A percentile compares a stretch with the other conserved stretches of the same genome.
Conservation (phyloP, 164 flowering plant species). For the Taxillus chinensis region DNA sequence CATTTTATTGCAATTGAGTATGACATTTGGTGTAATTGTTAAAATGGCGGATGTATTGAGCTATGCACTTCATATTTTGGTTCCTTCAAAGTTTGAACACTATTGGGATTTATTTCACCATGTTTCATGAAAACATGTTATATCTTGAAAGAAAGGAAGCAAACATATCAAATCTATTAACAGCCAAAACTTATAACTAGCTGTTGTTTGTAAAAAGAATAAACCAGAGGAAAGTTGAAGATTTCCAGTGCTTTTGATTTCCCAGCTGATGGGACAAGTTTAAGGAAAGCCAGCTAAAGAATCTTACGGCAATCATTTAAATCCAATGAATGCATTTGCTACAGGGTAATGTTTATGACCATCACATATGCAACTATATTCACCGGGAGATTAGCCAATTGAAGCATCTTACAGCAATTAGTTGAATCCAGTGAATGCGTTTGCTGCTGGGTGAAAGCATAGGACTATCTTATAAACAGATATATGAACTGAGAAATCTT, state of each 20-base stretch:
- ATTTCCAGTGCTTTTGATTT: background rate
- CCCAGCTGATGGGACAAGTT: background rate
- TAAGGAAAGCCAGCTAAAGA: background rate
- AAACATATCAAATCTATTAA: background rate
- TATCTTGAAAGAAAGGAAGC: background rate
- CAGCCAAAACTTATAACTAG: background rate
- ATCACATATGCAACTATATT: too few relatives aligned
- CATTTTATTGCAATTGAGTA: too few relatives aligned
- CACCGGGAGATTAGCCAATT: too few relatives aligned
- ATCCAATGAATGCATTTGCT: background rate
- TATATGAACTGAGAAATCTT: too few relatives aligned
- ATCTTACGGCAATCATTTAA: background rate
- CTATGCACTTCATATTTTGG: too few relatives aligned
- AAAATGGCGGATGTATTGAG: too few relatives aligned
- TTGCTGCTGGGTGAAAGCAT: too few relatives aligned
- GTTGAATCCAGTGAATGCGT: too few relatives aligned
- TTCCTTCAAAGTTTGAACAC: background rate
- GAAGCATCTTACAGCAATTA: too few relatives aligned
- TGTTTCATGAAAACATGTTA: background rate
- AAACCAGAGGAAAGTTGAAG: background rate
- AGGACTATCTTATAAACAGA: too few relatives aligned
- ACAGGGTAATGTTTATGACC: too few relatives aligned
- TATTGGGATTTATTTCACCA: background rate
- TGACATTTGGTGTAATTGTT: too few relatives aligned
- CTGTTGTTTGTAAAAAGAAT: background rate